These are phyloP conservation scores for Castanospermum australe DNA, from an alignment of 306 rosid species.

Conservation along the genomic window DNA sequence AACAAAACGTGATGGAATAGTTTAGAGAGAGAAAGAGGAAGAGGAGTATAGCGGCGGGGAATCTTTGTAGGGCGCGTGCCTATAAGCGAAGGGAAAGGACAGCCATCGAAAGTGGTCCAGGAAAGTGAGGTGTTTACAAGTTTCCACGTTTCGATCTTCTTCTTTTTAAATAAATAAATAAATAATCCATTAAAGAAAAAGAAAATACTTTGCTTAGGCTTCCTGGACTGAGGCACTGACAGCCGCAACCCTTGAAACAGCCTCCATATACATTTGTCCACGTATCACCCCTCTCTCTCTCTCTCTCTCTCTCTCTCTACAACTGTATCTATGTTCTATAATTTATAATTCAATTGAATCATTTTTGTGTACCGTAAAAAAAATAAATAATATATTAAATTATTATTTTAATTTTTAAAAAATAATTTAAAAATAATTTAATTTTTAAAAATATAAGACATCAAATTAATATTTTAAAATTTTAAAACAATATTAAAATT, in stretches of 20 bases:
- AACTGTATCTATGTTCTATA: not conserved
- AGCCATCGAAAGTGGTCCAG: constrained; percentile 51
- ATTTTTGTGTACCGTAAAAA: too few species aligned
- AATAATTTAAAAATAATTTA: too few species aligned
- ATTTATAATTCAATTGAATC: too few species aligned
- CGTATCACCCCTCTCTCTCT: not conserved
- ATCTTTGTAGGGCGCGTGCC: constrained; percentile 61
- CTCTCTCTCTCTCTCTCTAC: not conserved
- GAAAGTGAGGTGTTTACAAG: constrained; percentile 10
- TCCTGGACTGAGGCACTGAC: constrained; percentile 45
- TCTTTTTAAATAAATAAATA: not conserved
- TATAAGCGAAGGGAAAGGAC: not conserved
- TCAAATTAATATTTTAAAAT: too few species aligned
- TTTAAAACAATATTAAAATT: too few species aligned
- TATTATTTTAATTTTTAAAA: too few species aligned
- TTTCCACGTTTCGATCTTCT: constrained; percentile 45
- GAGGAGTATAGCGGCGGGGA: constrained; percentile 71
- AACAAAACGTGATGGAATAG: constrained; percentile 57
- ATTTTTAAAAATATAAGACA: too few species aligned
- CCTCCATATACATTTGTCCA: not conserved
- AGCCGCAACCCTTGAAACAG: constrained; percentile 70
- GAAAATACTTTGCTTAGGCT: not conserved
- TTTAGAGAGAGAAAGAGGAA: not conserved
- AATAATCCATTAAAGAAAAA: not conserved
- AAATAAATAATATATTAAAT: too few species aligned